Base-by-base conservation (phyloP, 202 grass and related monocot genomes). In the Carex sylvatica region DNA sequence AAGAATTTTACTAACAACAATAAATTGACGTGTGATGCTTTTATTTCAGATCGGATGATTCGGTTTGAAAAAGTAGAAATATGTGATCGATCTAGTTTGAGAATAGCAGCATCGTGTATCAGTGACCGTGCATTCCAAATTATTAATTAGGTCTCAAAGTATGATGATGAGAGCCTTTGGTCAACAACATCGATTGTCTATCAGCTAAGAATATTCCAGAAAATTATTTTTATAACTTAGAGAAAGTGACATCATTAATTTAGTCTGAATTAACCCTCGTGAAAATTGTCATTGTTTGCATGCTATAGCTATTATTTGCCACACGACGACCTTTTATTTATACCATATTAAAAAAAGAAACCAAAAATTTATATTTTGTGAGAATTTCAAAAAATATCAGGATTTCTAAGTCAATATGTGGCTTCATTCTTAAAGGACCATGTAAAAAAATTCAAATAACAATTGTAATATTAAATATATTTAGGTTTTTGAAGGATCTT, bases 181-280 rank as follows among this genome's bases (percentile, higher is more conserved):
- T 74, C 70, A 52, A 74, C 22, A 53, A 52, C 40, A 52, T 70
- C 28, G 28, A 42, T 44, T 3, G 4, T 47, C 68, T 4, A 28
- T 53, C n/a, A 63, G 10, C 3, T 23, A 52, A 80, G 76, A 80
- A 80, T 63, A 63, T 63, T 42, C 30, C 55, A 22, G 28, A 36
- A 62, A 49, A 49, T 49, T 56, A 38, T 78, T 78, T 28, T 31
- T 30, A 77, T 42, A 38, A 9, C 14, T 78, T 10, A 40, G 0
- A 61, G 74, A 78, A 61, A 78, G 14, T 35, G 33, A 78, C 52
- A 78, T 78, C 4, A 59, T 10, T 56, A n/a, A n/a, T n/a, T 30
- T 60, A 61, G 4, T 61, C 9, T 36, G 10, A 61, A 35, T 35
- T 35, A 35, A 79, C 22, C 75, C 75, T 79, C 30, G 18, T 61